These are phyloP conservation scores for Ogataea parapolymorpha DNA, from an alignment of 805 yeast species.

Conservation along the genomic window DNA sequence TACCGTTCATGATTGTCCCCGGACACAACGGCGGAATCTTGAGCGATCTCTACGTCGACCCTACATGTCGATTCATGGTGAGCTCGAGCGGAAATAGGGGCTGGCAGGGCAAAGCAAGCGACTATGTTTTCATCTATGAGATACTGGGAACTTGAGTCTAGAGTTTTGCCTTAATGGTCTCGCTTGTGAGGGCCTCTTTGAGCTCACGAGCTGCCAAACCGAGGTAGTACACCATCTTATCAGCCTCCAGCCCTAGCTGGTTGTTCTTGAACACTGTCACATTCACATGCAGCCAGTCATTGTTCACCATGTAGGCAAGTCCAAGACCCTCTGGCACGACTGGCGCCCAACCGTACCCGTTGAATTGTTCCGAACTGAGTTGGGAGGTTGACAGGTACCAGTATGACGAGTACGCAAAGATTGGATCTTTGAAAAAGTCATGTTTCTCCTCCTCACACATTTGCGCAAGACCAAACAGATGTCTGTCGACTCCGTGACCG, in stretches of 20 bases:
- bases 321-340: slow-evolving; percentile 94
- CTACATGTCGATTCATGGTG: slow-evolving; percentile 81
- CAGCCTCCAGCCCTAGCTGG: slow-evolving; percentile 53
- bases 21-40: slow-evolving; percentile 95
- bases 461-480: slow-evolving; percentile 82
- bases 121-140: slow-evolving; percentile 78
- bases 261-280: slow-evolving; percentile 68
- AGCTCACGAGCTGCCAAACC: slow-evolving; percentile 79
- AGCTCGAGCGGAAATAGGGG: slow-evolving; percentile 95
- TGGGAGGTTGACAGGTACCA: slow-evolving; percentile 93
- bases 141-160: slow-evolving; percentile 42
- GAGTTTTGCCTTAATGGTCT: slow-evolving; percentile 25
- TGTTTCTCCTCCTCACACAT: slow-evolving; percentile 62
- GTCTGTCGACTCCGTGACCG: slow-evolving; percentile 92
- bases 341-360: slow-evolving; percentile 95
- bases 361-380: slow-evolving; percentile 76
- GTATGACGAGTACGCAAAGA: slow-evolving; percentile 68
- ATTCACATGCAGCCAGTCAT: slow-evolving; percentile 81
- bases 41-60: slow-evolving; percentile 76
- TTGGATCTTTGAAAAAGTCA: slow-evolving; percentile 69
- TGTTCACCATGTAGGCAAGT: slow-evolving; percentile 87
- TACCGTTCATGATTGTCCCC: slow-evolving; percentile 88
- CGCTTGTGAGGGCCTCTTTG: slow-evolving; percentile 51
- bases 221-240: slow-evolving; percentile 61
- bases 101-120: slow-evolving; percentile 84